phyloP scores from a whole-genome alignment of 129 eudicot species.

The Artemisia annua region DNA sequence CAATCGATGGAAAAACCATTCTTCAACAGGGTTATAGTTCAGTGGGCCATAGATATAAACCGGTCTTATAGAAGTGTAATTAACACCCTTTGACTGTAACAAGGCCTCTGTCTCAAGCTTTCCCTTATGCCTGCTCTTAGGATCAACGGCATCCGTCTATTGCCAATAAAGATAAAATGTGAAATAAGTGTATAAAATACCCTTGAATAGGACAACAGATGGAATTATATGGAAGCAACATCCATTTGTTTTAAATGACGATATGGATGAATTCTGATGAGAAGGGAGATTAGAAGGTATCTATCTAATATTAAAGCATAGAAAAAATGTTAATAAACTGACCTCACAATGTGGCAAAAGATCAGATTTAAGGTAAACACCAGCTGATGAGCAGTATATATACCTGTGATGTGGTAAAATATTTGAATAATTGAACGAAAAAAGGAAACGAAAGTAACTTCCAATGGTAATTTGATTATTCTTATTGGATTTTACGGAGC shows the following conservation, averaged over 20 bases:
- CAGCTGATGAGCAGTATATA: conserved; percentile 98
- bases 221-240: neutral
- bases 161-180: neutral
- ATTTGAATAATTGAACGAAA: neutral
- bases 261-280: neutral
- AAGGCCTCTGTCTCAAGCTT: conserved; percentile 92
- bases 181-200: neutral
- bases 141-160: conserved; percentile 94
- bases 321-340: conserved; percentile 24
- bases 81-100: conserved; percentile 65
- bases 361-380: conserved; percentile 95
- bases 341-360: conserved; percentile 90
- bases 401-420: conserved; percentile 51
- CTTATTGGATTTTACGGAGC: neutral
- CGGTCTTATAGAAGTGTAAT: conserved; percentile 88
- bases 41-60: conserved; percentile 96
- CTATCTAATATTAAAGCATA: neutral
- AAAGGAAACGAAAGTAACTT: neutral
- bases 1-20: conserved; percentile 97
- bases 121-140: conserved; percentile 98
- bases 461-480: conserved; percentile 5
- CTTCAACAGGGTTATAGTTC: conserved; percentile 98
- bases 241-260: neutral
- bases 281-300: neutral
- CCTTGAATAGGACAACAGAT: neutral